Base-by-base conservation (phyloP, 2,329 filamentous ascomycete species). In the Aspergillus thermomutatus region DNA sequence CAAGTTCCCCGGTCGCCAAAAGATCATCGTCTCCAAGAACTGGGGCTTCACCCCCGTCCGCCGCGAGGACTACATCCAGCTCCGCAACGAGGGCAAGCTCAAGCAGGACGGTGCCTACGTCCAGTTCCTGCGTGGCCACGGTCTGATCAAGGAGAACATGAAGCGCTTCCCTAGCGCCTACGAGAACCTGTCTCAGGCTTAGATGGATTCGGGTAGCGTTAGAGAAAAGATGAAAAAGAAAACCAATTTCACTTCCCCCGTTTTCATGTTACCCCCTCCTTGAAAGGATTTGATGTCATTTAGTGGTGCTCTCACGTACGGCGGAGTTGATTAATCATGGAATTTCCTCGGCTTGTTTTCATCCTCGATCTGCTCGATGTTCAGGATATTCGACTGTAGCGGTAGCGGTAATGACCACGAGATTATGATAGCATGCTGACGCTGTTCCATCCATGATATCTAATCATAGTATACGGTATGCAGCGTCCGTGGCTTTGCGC, bases 1-100 rank as follows among this genome's bases (percentile, higher is more conserved):
- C 91, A 99, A 97, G 90, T 99, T 99, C 91, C 94, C 94, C 70
- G 94, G 94, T 81, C 93, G 94, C 83, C 94, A 99, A 87, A 99
- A 99, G 92, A 97, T 99, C 84, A 97, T 99, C 76, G 89, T 97
- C 83, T 95, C 90, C 86, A 99, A 97, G 92, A 99, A 99, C 88
- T 99, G 94, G 94, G 94, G 94, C 72, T 99, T 99, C 90, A 99
- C 94, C 64, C 92, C 92, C 77, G 91, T 99, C 74, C 89, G 91
- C 75, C 92, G 94, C 73, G 94, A 97, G 72, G 94, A 99, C 81
- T 99, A 97, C 84, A 84, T 96, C 77, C 87, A 92, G 81, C 90
- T 93, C 84, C 95, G 96, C 87, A 85, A 91, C 77, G 89, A 88
- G 74, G 94, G 94, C 77, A 88, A 87, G 77, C 88, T 99, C 82